phyloP scores from a whole-genome alignment of 345 rosid genomes.

The Anacardium occidentale region DNA sequence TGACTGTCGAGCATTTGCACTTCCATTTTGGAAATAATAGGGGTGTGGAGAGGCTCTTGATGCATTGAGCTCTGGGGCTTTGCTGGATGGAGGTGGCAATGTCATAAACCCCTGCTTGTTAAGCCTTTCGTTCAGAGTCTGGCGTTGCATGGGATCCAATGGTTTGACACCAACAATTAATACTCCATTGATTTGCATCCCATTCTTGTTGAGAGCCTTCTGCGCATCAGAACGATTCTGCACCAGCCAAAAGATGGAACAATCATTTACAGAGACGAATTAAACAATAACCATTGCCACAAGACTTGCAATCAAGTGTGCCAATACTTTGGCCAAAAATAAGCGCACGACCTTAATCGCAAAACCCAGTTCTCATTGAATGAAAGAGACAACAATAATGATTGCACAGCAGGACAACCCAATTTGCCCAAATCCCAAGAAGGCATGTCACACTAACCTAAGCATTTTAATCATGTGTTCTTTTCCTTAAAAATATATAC shows the following conservation, averaged over 20 bases:
- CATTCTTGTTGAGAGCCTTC: constrained; percentile 83
- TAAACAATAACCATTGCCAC: constrained; percentile 7
- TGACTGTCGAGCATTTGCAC: constrained; percentile 49
- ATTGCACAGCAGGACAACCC: background rate
- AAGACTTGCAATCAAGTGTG: background rate
- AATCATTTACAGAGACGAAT: background rate
- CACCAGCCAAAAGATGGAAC: constrained; percentile 20
- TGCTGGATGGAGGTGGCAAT: constrained; percentile 53
- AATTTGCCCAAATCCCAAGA: background rate
- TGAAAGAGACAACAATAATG: background rate
- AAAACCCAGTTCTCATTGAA: too few relatives aligned
- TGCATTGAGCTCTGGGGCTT: constrained; percentile 42
- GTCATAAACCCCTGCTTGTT: constrained; percentile 86
- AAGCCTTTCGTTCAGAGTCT: constrained; percentile 66
- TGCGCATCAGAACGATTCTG: constrained; percentile 89
- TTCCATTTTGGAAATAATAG: constrained; percentile 64
- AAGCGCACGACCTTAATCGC: too few relatives aligned
- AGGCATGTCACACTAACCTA: background rate
- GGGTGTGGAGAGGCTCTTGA: constrained; percentile 46
- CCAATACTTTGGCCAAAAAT: background rate
- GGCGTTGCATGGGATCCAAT: constrained; percentile 78
- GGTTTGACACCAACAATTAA: constrained; percentile 87
- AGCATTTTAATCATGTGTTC: background rate
- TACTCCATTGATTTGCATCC: constrained; percentile 80
- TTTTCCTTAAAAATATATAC: background rate